Conservation (phyloP, 2,329 filamentous ascomycete species). For the Sporothrix curviconia region DNA sequence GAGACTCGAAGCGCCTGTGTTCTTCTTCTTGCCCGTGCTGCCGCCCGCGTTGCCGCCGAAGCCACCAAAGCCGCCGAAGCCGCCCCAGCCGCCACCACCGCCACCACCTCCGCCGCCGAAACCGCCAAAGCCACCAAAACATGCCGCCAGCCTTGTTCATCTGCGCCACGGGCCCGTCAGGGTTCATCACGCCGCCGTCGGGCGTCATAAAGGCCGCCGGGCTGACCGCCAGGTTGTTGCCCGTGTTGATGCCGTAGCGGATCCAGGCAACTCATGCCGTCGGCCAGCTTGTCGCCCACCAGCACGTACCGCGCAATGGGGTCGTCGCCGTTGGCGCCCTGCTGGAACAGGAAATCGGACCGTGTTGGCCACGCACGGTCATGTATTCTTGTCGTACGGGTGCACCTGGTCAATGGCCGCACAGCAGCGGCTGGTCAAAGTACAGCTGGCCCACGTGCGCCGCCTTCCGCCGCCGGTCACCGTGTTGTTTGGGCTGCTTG, state of each 20-base stretch:
- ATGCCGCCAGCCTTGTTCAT: conserved; percentile 6
- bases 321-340: conserved; percentile 45
- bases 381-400: conserved; percentile 41
- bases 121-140: conserved; percentile 11
- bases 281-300: conserved; percentile 44
- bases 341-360: conserved; percentile 42
- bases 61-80: too few relatives aligned
- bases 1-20: background rate
- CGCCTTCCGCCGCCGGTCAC: conserved; percentile 40
- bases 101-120: conserved; percentile 5
- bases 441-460: conserved; percentile 56
- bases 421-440: conserved; percentile 51
- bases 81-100: background rate
- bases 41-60: background rate
- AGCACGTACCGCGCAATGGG: conserved; percentile 53
- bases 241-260: conserved; percentile 40
- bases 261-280: conserved; percentile 51
- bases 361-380: conserved; percentile 41
- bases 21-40: background rate
- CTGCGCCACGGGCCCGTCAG: conserved; percentile 13
- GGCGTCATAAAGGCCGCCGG: conserved; percentile 17
- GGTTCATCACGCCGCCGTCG: conserved; percentile 18
- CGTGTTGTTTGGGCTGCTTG: conserved; percentile 44
- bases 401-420: conserved; percentile 37
- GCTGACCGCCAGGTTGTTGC: conserved; percentile 13